Conservation (phyloP, 352 stramenopile species). For the Phytophthora capsici region DNA sequence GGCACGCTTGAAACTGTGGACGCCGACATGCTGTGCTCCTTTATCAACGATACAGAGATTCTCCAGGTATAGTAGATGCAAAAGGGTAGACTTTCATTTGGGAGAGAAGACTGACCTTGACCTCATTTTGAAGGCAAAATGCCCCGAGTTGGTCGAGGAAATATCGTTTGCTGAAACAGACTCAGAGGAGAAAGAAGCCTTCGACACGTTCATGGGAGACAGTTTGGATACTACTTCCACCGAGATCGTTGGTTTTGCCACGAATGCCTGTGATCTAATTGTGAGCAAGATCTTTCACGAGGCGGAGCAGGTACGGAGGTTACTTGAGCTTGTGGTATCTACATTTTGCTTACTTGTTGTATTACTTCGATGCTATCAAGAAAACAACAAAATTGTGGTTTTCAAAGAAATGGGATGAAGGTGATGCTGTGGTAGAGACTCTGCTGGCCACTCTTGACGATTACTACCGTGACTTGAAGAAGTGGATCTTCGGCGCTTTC, state of each 20-base stretch:
- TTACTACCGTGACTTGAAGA: slow-evolving; percentile 73
- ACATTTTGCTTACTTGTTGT: background rate
- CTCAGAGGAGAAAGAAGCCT: slow-evolving; percentile 76
- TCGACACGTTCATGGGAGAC: slow-evolving; percentile 81
- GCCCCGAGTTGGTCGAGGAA: slow-evolving; percentile 80
- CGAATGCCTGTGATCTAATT: slow-evolving; percentile 66
- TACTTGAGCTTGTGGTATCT: background rate
- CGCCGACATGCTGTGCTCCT: slow-evolving; percentile 81
- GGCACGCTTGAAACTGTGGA: slow-evolving; percentile 54
- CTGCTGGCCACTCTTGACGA: slow-evolving; percentile 81
- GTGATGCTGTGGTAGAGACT: slow-evolving; percentile 73
- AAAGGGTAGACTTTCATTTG: background rate
- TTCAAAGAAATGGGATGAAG: slow-evolving; percentile 86
- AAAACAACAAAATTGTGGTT: slow-evolving; percentile 80
- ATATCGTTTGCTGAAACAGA: slow-evolving; percentile 83
- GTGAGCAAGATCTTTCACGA: slow-evolving; percentile 84
- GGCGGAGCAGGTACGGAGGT: slow-evolving; percentile 61
- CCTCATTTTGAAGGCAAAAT: slow-evolving; percentile 61
- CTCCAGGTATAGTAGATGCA: slow-evolving; percentile 57
- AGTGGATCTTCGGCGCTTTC: slow-evolving; percentile 84
- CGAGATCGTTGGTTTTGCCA: slow-evolving; percentile 80
- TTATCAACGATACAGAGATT: slow-evolving; percentile 87
- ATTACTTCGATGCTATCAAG: slow-evolving; percentile 24
- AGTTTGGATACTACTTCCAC: slow-evolving; percentile 77
- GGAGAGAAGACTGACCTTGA: background rate